These are phyloP conservation scores for Pyrenula aspistea DNA, from an alignment of 495 filamentous ascomycete species.

Conservation along the genomic window DNA sequence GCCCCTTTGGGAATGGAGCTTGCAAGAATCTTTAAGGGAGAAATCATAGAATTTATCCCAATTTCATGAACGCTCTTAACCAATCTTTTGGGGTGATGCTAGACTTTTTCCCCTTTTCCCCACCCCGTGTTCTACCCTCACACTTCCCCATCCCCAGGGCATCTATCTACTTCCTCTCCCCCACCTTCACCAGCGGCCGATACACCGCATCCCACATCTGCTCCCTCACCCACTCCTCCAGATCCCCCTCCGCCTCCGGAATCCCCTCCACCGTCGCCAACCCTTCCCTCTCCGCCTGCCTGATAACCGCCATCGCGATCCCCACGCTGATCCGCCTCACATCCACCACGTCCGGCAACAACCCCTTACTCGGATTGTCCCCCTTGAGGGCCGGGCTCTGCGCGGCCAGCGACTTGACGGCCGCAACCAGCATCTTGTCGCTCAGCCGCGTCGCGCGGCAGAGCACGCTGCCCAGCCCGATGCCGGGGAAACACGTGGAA, in stretches of 20 bases:
- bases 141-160: slow-evolving; percentile 46
- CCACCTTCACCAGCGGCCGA: slow-evolving; percentile 45
- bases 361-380: slow-evolving; percentile 33
- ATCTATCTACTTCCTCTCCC: slow-evolving; percentile 29
- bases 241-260: slow-evolving; percentile 32
- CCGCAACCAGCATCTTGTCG: slow-evolving; percentile 73
- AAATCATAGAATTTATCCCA: too few species aligned
- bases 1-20: too few species aligned
- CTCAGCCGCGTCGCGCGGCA: slow-evolving; percentile 48
- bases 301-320: slow-evolving; percentile 71
- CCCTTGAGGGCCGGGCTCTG: slow-evolving; percentile 56
- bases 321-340: slow-evolving; percentile 66
- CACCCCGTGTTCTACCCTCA: slow-evolving; percentile 7
- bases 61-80: too few species aligned
- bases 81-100: not conserved
- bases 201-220: slow-evolving; percentile 88
- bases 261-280: slow-evolving; percentile 40
- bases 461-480: slow-evolving; percentile 70
- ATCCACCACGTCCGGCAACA: slow-evolving; percentile 66
- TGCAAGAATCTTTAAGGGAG: not conserved
- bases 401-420: slow-evolving; percentile 58
- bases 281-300: slow-evolving; percentile 55
- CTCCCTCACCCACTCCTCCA: slow-evolving; percentile 72
- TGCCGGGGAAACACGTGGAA: slow-evolving; percentile 74
- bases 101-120: not conserved